Percentiles rank a stretch among this genome's conserved stretches.
These are phyloP conservation scores for Ogataea pignaliae DNA, from an alignment of 805 yeast genomes.

Conservation along the genomic window DNA sequence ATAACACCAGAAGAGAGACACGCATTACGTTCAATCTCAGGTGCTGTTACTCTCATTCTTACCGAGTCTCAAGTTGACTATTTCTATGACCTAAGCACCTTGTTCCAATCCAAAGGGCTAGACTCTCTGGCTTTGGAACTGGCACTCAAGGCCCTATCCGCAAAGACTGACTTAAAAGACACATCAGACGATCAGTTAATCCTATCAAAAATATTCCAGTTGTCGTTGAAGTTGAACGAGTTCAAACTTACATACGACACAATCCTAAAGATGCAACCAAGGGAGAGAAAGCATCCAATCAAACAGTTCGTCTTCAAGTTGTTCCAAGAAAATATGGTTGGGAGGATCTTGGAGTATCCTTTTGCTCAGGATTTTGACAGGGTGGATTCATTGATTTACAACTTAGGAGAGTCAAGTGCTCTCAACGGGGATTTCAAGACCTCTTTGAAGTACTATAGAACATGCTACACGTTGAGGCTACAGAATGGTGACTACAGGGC, in stretches of 20 bases:
- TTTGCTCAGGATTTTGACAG: constrained; percentile 38
- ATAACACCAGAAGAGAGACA: constrained; percentile 18
- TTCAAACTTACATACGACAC: constrained; percentile 27
- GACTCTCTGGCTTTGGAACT: constrained; percentile 35
- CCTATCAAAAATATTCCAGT: constrained; percentile 24
- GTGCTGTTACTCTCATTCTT: constrained; percentile 18
- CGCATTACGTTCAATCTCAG: constrained; percentile 15
- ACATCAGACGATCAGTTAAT: constrained; percentile 19
- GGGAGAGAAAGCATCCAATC: constrained; percentile 21
- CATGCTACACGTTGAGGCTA: constrained; percentile 48
- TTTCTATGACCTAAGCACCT: constrained; percentile 33
- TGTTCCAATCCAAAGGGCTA: constrained; percentile 30
- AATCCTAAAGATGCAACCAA: constrained; percentile 23
- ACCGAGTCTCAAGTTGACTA: constrained; percentile 33
- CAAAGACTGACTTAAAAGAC: constrained; percentile 15
- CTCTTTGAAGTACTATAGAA: constrained; percentile 42
- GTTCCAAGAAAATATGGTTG: constrained; percentile 36
- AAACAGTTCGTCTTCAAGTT: constrained; percentile 35
- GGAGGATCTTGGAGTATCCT: constrained; percentile 37
- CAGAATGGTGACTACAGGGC: constrained; percentile 47
- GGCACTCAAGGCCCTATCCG: constrained; percentile 20
- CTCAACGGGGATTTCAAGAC: constrained; percentile 24
- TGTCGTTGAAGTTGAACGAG: constrained; percentile 28
- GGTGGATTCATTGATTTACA: constrained; percentile 40
- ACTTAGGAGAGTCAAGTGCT: constrained; percentile 23